Base-by-base conservation (phyloP, 23 red algal genomes). In the Gracilaria domingensis region DNA sequence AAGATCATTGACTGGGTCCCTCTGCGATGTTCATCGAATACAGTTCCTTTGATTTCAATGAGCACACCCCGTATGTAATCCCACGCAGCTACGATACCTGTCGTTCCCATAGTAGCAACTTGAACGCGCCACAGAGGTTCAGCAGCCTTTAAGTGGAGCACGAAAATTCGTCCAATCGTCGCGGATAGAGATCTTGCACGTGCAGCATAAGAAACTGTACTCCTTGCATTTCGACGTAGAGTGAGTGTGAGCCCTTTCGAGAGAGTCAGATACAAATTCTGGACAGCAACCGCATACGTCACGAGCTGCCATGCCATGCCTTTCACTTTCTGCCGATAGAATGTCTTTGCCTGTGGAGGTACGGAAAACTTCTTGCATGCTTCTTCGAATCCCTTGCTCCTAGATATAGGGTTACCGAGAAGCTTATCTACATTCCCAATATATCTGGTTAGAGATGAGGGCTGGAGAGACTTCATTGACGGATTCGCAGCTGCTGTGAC, bases 51-150 rank as follows among this genome's bases (percentile, higher is more conserved):
- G 33, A 95, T 83, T 74, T 87, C 82, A 17, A 87, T 82, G 17
- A 80, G 75, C 0, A 95, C 51, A 14, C 93, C 93, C 32, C 93
- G 85, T 35, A 95, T 37, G 42, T 95, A 95, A 78, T 95, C 87
- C 93, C 93, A 95, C 11, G 85, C 93, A 51, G 85, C 83, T n/a
- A 82, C 45, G 34, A 95, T 55, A 30, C 64, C 34, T 45, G 48
- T 76, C 30, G 58, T 44, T 12, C 93, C 85, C 77, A 85, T 85
- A 81, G 66, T 84, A 18, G 44, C 75, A 17, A 90, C 93, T 20
- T 78, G 17, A 18, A 89, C 25, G 34, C 70, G 32, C 93, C 93
- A 95, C 12, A 95, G 55, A 32, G 42, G 20, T n/a, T 77, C 93
- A 37, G 93, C 79, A 12, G 93, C 79, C 20, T 67, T 53, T 20